Percentiles rank a stretch among this genome's conserved stretches.
Evolutionary conservation across 139 green algal genomes (phyloP).

Genomic region (Ulvella scutata): DNA sequence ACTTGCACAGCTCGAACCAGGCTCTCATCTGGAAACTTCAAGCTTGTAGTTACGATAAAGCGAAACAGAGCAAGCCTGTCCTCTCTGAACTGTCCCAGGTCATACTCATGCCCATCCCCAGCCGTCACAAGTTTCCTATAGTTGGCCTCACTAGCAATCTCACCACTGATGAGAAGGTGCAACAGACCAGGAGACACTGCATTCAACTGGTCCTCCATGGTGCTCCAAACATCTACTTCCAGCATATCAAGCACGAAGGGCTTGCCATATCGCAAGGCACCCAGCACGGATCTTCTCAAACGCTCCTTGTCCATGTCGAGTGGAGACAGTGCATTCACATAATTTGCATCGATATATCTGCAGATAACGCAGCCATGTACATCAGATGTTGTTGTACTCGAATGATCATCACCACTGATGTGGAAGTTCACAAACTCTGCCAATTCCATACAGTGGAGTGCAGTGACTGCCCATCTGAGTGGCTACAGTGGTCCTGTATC

Average conservation of each 20-base stretch:
- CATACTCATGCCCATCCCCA: not conserved
- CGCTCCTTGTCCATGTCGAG: constrained; percentile 20
- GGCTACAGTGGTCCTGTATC: too few relatives aligned
- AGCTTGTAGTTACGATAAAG: not conserved
- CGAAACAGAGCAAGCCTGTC: not conserved
- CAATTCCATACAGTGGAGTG: too few relatives aligned
- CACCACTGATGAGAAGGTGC: not conserved
- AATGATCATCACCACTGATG: too few relatives aligned
- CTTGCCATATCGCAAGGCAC: constrained; percentile 31
- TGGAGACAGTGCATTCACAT: constrained; percentile 23
- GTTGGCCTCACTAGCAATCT: not conserved
- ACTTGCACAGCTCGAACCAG: not conserved
- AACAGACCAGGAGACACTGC: not conserved
- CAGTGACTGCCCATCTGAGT: too few relatives aligned
- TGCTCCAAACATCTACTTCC: constrained; percentile 23
- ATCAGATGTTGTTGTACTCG: too few relatives aligned
- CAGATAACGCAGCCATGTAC: too few relatives aligned
- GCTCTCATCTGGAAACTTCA: not conserved
- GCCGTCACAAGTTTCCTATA: not conserved
- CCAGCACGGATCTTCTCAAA: constrained; percentile 27
- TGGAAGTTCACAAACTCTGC: too few relatives aligned
- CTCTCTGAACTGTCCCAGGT: not conserved
- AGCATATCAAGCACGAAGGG: constrained; percentile 28
- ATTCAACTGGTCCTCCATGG: constrained; percentile 18
- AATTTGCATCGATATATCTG: constrained; percentile 33